These are phyloP conservation scores for Talaromyces sp. DNA, from an alignment of 2,329 filamentous ascomycete species.

Conservation along the genomic window DNA sequence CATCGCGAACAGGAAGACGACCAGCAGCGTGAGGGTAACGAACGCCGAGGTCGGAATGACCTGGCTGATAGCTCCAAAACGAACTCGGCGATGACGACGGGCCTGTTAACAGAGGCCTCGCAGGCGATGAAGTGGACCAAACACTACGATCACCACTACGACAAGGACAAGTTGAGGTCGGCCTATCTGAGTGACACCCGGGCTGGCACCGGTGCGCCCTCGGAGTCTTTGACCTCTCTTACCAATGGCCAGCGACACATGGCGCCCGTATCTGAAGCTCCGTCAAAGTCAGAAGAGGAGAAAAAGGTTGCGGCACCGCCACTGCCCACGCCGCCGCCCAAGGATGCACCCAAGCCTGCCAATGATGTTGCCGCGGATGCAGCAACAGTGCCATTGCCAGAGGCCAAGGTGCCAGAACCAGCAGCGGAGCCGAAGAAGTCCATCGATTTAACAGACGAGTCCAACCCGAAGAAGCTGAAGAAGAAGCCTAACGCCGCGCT, in stretches of 20 bases:
- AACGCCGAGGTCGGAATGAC: slow-evolving; percentile 51
- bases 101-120: slow-evolving; percentile 78
- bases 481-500: slow-evolving; percentile 31
- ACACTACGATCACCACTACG: slow-evolving; percentile 94
- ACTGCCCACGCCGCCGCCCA: slow-evolving; percentile 11
- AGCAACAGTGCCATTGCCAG: slow-evolving; percentile 13
- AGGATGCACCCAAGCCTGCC: slow-evolving; percentile 12
- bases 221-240: slow-evolving; percentile 36
- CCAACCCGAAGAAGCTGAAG: slow-evolving; percentile 36
- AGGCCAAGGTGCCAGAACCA: slow-evolving; percentile 20
- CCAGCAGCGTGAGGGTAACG: slow-evolving; percentile 43
- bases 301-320: slow-evolving; percentile 18
- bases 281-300: slow-evolving; percentile 4
- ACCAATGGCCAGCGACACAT: slow-evolving; percentile 26
- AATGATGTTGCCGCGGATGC: slow-evolving; percentile 15
- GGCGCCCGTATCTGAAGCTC: slow-evolving; percentile 7
- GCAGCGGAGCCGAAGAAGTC: slow-evolving; percentile 30
- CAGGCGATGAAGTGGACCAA: slow-evolving; percentile 96
- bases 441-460: slow-evolving; percentile 24
- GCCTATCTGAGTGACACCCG: slow-evolving; percentile 74
- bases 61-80: slow-evolving; percentile 64
- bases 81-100: slow-evolving; percentile 80
- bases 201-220: slow-evolving; percentile 61
- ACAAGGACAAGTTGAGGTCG: slow-evolving; percentile 78
- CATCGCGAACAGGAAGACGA: slow-evolving; percentile 54